Conservation (phyloP, 169 alveolate species). For the Cryptosporidium baileyi region DNA sequence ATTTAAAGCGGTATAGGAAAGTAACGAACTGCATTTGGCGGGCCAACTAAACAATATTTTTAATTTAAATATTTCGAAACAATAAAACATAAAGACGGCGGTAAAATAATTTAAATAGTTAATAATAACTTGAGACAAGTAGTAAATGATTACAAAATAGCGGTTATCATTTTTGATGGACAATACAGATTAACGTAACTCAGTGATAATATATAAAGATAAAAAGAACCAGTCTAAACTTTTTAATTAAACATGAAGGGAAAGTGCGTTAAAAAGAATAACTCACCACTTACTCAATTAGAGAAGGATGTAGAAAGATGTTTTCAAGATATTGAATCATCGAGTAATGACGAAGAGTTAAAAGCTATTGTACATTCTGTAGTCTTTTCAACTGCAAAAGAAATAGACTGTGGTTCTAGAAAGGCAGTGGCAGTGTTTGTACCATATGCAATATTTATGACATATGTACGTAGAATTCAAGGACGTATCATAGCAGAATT, state of each 20-base stretch:
- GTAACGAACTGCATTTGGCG: no score
- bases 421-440: constrained; percentile 87
- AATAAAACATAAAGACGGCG: no score
- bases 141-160: no score
- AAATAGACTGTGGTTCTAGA: constrained; percentile 82
- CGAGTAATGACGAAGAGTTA: constrained; percentile 82
- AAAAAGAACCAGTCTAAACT: no score
- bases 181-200: no score
- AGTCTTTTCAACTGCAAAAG: constrained; percentile 83
- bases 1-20: no score
- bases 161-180: no score
- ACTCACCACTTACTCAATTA: constrained; percentile 69
- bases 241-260: constrained; percentile 31
- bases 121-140: no score
- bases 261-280: constrained; percentile 46
- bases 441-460: constrained; percentile 85
- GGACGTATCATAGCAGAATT: constrained; percentile 89
- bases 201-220: no score
- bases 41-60: no score
- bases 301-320: constrained; percentile 86
- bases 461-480: constrained; percentile 86
- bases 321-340: constrained; percentile 81
- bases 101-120: no score
- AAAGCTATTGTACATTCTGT: constrained; percentile 83
- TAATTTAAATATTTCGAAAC: no score